A percentile compares a stretch with the other conserved stretches of the same genome.
Conservation (phyloP, 169 alveolate species). For the Sarcocystis neurona region DNA sequence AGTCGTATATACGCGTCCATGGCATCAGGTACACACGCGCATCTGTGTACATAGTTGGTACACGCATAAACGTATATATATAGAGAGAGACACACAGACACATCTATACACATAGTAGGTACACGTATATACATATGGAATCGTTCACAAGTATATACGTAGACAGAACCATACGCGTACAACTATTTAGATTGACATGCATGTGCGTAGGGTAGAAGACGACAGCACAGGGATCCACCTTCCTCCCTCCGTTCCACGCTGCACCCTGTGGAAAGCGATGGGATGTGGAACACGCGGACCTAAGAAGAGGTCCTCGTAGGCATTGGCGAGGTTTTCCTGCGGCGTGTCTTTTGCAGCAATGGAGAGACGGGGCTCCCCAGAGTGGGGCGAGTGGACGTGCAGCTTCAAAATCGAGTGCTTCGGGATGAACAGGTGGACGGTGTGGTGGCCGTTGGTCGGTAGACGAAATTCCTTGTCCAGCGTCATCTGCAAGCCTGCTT, state of each 20-base stretch:
- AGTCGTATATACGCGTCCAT: too few species aligned
- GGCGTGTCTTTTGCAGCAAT: conserved; percentile 50
- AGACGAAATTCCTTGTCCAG: conserved; percentile 6
- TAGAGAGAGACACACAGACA: background rate
- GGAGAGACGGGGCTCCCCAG: conserved; percentile 36
- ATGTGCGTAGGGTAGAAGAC: too few species aligned
- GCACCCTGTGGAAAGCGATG: too few species aligned
- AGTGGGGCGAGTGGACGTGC: conserved; percentile 1
- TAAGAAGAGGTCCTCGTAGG: conserved; percentile 52
- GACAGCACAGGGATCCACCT: too few species aligned
- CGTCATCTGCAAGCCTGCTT: background rate
- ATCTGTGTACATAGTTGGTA: too few species aligned
- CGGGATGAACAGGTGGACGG: conserved; percentile 18
- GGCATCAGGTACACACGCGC: too few species aligned
- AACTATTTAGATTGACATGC: too few species aligned
- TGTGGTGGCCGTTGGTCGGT: conserved; percentile 36
- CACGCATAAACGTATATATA: background rate
- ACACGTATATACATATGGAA: background rate
- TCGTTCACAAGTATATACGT: background rate
- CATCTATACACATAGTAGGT: background rate
- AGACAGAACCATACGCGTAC: background rate
- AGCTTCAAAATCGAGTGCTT: conserved; percentile 29
- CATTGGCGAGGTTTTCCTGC: conserved; percentile 25
- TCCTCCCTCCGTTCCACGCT: too few species aligned
- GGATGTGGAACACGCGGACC: conserved; percentile 21